phyloP scores from a whole-genome alignment of 2,329 filamentous ascomycete species.

The Stagonosporopsis vannaccii region DNA sequence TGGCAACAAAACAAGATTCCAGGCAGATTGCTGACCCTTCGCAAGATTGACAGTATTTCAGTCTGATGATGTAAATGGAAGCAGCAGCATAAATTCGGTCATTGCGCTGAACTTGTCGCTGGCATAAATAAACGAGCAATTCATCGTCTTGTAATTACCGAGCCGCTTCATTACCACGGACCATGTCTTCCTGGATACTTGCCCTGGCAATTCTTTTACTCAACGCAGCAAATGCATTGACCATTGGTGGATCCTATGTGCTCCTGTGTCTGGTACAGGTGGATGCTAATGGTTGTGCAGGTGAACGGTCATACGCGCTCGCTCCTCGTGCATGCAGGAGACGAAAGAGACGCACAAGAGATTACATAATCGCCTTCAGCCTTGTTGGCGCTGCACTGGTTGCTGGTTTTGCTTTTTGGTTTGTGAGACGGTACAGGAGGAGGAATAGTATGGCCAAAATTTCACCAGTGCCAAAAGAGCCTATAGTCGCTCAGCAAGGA shows the following conservation, averaged over 20 bases:
- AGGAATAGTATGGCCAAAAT: not conserved
- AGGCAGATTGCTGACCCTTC: no score
- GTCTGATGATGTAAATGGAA: not conserved
- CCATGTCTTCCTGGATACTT: not conserved
- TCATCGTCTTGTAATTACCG: no score
- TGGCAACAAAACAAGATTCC: conserved; percentile 3
- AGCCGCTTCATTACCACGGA: not conserved
- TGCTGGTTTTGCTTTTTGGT: not conserved
- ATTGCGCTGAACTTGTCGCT: no score
- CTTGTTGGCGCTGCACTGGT: not conserved
- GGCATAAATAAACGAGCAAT: no score
- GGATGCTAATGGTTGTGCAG: not conserved
- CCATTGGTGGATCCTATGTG: not conserved
- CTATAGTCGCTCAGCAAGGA: not conserved
- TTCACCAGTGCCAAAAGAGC: not conserved
- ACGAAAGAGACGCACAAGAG: not conserved
- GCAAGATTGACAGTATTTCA: not conserved
- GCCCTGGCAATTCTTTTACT: not conserved
- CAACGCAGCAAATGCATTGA: not conserved
- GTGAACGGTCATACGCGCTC: not conserved
- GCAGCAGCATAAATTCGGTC: not conserved
- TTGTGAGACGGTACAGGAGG: not conserved
- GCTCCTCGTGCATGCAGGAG: not conserved
- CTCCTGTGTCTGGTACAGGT: not conserved
- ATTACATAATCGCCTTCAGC: not conserved